Conservation (phyloP, 257 asterid species). For the Nicotiana benthamiana region DNA sequence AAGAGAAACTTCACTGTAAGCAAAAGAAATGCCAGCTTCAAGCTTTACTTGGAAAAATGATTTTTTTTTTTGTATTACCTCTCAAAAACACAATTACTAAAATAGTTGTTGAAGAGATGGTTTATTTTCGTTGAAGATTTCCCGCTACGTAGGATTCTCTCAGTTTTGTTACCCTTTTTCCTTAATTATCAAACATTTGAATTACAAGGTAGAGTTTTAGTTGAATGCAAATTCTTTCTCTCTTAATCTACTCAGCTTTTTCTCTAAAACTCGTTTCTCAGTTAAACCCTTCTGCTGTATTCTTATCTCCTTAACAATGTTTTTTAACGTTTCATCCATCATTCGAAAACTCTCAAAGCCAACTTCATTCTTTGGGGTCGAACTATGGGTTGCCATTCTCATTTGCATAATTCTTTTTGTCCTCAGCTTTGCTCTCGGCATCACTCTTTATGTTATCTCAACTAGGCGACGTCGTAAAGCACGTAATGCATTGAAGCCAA, state of each 20-base stretch:
- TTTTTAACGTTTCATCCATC: slow-evolving; percentile 12
- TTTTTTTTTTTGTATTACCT: neutral
- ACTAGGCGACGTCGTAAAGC: neutral
- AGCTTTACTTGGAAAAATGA: neutral
- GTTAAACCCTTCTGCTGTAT: neutral
- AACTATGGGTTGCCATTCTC: slow-evolving; percentile 29
- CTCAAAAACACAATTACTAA: neutral
- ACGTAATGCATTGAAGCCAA: neutral
- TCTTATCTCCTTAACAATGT: slow-evolving; percentile 9
- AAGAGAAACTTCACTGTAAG: neutral
- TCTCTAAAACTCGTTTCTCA: neutral
- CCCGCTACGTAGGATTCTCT: neutral
- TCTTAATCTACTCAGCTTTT: neutral
- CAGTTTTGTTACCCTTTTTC: neutral
- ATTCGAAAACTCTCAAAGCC: slow-evolving; percentile 21
- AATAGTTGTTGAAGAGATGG: too few relatives aligned
- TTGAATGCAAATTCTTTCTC: slow-evolving; percentile 3
- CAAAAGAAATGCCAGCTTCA: neutral
- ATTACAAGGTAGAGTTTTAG: neutral
- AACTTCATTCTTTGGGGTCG: slow-evolving; percentile 28
- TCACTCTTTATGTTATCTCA: slow-evolving; percentile 11
- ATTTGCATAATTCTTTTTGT: slow-evolving; percentile 14
- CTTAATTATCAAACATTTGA: neutral
- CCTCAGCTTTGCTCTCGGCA: slow-evolving; percentile 9
- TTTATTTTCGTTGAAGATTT: neutral